Conservation (phyloP, 139 green algal species). For the Microglena sp. region DNA sequence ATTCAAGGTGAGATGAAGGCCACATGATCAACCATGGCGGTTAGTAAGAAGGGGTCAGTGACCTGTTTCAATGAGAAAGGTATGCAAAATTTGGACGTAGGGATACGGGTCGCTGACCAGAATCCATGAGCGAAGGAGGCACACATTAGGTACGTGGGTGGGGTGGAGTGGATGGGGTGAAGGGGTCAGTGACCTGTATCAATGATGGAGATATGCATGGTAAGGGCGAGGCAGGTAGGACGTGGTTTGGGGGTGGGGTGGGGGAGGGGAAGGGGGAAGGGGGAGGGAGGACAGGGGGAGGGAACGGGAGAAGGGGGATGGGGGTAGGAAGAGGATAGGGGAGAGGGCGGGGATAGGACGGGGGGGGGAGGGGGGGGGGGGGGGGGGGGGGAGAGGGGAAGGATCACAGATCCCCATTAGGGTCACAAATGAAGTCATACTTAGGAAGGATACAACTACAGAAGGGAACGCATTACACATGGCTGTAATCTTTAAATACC, state of each 20-base stretch:
- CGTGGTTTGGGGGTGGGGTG: not conserved
- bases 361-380: not conserved
- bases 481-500: too few relatives aligned
- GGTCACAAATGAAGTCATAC: not conserved
- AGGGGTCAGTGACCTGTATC: not conserved
- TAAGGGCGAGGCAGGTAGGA: not conserved
- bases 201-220: not conserved
- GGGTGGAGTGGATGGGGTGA: not conserved
- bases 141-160: not conserved
- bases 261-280: not conserved
- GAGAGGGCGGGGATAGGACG: not conserved
- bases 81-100: too few relatives aligned
- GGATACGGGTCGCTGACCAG: too few relatives aligned
- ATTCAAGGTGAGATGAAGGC: too few relatives aligned
- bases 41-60: slow-evolving; percentile 52
- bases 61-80: too few relatives aligned
- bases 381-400: too few relatives aligned
- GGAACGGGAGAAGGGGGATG: too few relatives aligned
- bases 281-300: not conserved
- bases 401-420: not conserved
- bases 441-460: too few relatives aligned
- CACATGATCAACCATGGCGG: slow-evolving; percentile 73
- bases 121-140: too few relatives aligned
- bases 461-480: too few relatives aligned
- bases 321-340: not conserved